Percentiles rank a stretch among this genome's conserved stretches.
These are phyloP conservation scores for Colletotrichum phormii DNA, from an alignment of 2,329 filamentous ascomycete species.

Conservation along the genomic window DNA sequence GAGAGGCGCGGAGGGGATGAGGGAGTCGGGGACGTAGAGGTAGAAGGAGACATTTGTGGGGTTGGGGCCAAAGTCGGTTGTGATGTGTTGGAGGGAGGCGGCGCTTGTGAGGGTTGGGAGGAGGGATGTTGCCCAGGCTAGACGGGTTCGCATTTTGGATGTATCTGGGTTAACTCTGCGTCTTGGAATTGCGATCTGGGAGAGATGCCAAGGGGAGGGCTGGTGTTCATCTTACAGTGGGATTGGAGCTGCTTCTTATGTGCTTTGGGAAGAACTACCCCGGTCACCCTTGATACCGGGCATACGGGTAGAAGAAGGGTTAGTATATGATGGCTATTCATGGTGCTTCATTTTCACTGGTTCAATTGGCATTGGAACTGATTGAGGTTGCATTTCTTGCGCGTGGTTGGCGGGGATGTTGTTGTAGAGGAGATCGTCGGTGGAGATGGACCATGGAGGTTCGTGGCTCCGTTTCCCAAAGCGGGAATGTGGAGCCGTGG, in stretches of 20 bases:
- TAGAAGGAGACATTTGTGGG: conserved; percentile 64
- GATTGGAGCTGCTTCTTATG: conserved; percentile 2
- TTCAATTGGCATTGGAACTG: not conserved
- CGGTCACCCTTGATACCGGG: not conserved
- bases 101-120: conserved; percentile 15
- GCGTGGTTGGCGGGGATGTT: conserved; percentile 24
- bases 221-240: not conserved
- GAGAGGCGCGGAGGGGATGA: conserved; percentile 59
- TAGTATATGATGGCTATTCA: not conserved
- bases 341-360: not conserved
- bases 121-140: conserved; percentile 3
- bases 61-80: conserved; percentile 54
- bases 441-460: conserved; percentile 21
- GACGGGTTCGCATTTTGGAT: not conserved
- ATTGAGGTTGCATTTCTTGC: not conserved
- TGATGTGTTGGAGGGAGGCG: conserved; percentile 30
- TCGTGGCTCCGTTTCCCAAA: conserved; percentile 32
- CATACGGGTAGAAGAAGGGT: not conserved
- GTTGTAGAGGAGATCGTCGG: conserved; percentile 8
- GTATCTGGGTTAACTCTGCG: accelerated
- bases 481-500: conserved; percentile 22
- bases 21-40: conserved; percentile 59
- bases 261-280: not conserved
- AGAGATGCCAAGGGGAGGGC: not conserved
- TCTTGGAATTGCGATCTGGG: not conserved